Evolutionary conservation across 352 stramenopile genomes (phyloP).

Genomic region (Globisporangium solare): DNA sequence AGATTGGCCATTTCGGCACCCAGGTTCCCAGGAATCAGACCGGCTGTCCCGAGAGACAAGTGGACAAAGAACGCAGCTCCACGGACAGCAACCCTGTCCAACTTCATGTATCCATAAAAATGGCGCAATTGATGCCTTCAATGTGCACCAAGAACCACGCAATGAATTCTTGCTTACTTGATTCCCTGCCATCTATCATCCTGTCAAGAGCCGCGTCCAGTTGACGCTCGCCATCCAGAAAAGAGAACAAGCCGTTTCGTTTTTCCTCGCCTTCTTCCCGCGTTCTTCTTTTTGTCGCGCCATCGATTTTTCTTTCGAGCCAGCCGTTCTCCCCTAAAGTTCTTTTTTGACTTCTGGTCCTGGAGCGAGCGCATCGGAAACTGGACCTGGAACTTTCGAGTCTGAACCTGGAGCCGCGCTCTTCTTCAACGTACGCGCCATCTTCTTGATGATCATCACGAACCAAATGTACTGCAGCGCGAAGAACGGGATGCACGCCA

Average conservation of each 20-base stretch:
- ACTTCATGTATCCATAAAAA: too few species aligned
- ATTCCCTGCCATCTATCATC: background rate
- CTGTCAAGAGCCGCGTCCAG: too few species aligned
- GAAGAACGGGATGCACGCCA: conserved; percentile 60
- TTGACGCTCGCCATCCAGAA: too few species aligned
- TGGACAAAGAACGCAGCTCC: background rate
- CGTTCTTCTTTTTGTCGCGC: background rate
- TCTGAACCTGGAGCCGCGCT: background rate
- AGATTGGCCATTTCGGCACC: background rate
- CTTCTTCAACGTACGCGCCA: conserved; percentile 16
- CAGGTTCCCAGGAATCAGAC: conserved; percentile 10
- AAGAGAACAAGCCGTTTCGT: too few species aligned
- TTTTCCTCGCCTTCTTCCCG: background rate
- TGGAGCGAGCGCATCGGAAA: background rate
- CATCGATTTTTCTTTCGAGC: conserved; percentile 8
- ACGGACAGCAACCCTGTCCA: too few species aligned
- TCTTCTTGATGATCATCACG: conserved; percentile 62
- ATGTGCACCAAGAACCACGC: background rate
- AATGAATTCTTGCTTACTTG: background rate
- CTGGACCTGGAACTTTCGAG: background rate
- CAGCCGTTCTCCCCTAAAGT: conserved; percentile 1
- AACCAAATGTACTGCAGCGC: conserved; percentile 74
- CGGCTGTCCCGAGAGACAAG: background rate
- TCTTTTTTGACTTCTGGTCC: conserved; percentile 9
- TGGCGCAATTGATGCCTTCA: background rate